These are phyloP conservation scores for Thermomyces lanuginosus DNA, from an alignment of 2,329 filamentous ascomycete species.

Conservation along the genomic window DNA sequence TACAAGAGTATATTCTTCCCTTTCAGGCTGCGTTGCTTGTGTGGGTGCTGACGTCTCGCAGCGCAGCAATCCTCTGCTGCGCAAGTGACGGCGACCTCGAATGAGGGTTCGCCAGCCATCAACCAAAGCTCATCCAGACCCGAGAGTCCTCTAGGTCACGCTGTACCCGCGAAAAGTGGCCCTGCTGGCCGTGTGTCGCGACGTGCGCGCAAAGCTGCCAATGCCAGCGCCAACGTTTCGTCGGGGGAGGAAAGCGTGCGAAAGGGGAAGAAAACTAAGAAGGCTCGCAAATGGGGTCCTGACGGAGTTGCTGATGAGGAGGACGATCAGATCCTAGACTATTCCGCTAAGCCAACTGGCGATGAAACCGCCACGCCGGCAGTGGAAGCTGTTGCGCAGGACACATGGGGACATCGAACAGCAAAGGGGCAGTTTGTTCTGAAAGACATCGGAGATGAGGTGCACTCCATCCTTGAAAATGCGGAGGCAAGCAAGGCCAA, in stretches of 20 bases:
- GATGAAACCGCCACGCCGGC: constrained; percentile 39
- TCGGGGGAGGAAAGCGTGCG: constrained; percentile 68
- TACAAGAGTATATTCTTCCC: constrained; percentile 26
- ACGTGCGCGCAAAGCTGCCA: constrained; percentile 55
- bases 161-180: constrained; percentile 57
- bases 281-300: constrained; percentile 80
- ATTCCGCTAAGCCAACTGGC: constrained; percentile 52
- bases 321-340: constrained; percentile 67
- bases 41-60: constrained; percentile 9
- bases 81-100: constrained; percentile 33
- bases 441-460: constrained; percentile 84
- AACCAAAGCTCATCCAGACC: constrained; percentile 67
- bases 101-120: constrained; percentile 51
- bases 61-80: constrained; percentile 30
- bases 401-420: constrained; percentile 71
- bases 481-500: constrained; percentile 51
- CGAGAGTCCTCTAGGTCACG: constrained; percentile 52
- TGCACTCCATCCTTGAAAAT: constrained; percentile 70
- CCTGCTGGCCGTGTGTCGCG: constrained; percentile 65
- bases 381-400: constrained; percentile 58
- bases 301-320: constrained; percentile 78
- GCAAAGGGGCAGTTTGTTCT: constrained; percentile 84
- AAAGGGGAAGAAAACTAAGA: constrained; percentile 49
- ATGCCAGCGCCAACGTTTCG: constrained; percentile 36
- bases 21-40: neutral